phyloP scores from a whole-genome alignment of 2,329 filamentous ascomycete genomes.

The Arthrobotrys megalospora region DNA sequence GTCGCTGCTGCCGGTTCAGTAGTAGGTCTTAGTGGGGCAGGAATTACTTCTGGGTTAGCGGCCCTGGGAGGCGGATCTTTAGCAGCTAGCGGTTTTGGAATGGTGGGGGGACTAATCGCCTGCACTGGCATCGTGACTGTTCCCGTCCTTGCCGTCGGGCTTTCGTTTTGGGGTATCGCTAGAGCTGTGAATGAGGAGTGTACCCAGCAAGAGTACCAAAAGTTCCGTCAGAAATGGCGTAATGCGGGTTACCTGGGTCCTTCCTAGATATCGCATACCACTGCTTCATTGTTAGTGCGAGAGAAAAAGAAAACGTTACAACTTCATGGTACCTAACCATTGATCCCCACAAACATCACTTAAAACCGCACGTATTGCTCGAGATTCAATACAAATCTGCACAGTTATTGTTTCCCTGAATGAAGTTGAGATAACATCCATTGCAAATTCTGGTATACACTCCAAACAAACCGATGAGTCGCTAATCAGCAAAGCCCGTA shows the following conservation, averaged over 20 bases:
- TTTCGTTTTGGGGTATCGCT: background rate
- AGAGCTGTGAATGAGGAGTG: background rate
- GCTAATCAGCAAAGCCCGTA: constrained; percentile 29
- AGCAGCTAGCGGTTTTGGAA: background rate
- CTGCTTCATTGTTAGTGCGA: background rate
- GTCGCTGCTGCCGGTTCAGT: background rate
- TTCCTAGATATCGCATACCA: background rate
- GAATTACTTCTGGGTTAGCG: constrained; percentile 5
- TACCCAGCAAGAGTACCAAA: background rate
- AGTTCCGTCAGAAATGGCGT: background rate
- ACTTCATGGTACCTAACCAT: no score
- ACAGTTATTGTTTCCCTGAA: background rate
- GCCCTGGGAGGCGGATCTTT: background rate
- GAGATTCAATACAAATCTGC: no score
- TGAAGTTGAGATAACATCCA: constrained; percentile 14
- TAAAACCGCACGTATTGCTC: no score
- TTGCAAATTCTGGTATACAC: constrained; percentile 15
- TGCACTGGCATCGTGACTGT: background rate
- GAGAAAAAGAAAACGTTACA: background rate
- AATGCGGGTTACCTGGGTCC: background rate
- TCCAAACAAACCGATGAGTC: constrained; percentile 19
- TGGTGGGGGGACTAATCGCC: background rate
- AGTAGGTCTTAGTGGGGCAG: background rate
- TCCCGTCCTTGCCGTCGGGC: background rate
- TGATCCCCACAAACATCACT: no score